Conservation (phyloP, 225 moss, liverwort and hornwort genomes). For the Physcomitrium patens region DNA sequence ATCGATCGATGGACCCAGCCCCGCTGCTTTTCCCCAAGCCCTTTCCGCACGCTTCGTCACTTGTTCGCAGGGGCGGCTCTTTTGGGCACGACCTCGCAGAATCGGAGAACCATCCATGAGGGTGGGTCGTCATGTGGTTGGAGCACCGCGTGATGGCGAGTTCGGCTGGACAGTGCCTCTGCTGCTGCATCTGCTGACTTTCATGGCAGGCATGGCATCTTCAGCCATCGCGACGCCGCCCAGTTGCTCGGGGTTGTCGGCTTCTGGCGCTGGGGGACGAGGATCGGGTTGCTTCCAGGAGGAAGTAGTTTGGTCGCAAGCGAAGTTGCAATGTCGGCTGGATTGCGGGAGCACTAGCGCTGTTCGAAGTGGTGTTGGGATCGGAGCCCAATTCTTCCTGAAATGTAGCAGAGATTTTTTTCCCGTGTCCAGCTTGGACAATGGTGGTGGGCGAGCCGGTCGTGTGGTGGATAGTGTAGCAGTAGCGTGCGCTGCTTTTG, state of each 20-base stretch:
- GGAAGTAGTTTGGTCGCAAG: slow-evolving; percentile 22
- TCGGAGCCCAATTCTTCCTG: background rate
- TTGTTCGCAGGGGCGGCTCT: too few species aligned
- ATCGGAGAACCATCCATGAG: too few species aligned
- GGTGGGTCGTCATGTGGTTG: too few species aligned
- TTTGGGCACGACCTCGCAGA: too few species aligned
- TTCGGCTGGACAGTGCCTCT: too few species aligned
- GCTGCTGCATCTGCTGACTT: slow-evolving; percentile 4
- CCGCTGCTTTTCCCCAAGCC: too few species aligned
- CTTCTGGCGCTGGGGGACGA: background rate
- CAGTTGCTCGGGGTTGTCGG: background rate
- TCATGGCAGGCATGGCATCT: slow-evolving; percentile 22
- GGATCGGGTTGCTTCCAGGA: background rate
- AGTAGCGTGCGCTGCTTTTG: slow-evolving; percentile 20
- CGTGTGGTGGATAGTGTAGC: background rate
- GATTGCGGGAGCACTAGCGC: background rate
- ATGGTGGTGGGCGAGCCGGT: background rate
- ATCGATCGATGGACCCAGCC: too few species aligned
- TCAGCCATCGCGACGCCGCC: background rate
- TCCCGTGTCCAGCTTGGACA: background rate
- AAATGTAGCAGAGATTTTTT: slow-evolving; percentile 26
- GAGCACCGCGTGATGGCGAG: too few species aligned
- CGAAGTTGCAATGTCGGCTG: background rate
- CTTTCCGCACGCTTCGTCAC: too few species aligned
- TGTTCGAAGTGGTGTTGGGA: background rate